A percentile compares a stretch with the other conserved stretches of the same genome.
These are phyloP conservation scores for Ramaria rubella DNA, from an alignment of 768 basidiomycete genomes.

Conservation along the genomic window DNA sequence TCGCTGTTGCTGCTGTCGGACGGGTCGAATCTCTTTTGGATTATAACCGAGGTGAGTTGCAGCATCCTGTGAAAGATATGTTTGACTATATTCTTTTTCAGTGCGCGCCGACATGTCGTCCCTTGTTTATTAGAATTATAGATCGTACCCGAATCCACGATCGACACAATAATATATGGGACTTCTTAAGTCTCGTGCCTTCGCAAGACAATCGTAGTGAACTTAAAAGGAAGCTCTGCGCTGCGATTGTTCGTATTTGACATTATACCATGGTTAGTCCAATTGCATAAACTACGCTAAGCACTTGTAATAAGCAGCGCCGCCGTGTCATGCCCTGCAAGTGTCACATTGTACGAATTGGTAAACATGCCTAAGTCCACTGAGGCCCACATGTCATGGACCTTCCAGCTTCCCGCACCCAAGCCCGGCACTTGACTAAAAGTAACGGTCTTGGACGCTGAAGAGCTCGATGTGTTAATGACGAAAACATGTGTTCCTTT, in stretches of 20 bases:
- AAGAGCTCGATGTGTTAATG: constrained; percentile 17
- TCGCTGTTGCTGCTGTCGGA: constrained; percentile 85
- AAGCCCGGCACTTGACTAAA: constrained; percentile 42
- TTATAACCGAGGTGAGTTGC: constrained; percentile 64
- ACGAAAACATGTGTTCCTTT: constrained; percentile 38
- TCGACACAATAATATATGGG: too few relatives aligned
- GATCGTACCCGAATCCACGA: not conserved
- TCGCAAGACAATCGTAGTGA: too few relatives aligned
- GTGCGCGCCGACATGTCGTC: constrained; percentile 75
- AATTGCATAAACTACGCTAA: not conserved
- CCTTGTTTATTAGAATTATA: constrained; percentile 48
- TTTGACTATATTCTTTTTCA: constrained; percentile 28
- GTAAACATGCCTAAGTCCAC: constrained; percentile 30
- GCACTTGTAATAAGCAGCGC: constrained; percentile 38
- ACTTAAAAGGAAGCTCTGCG: too few relatives aligned
- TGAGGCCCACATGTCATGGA: constrained; percentile 53
- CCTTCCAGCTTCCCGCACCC: constrained; percentile 21
- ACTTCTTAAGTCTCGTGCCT: too few relatives aligned
- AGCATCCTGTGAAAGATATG: not conserved
- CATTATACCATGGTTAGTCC: not conserved
- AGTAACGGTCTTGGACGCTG: constrained; percentile 39
- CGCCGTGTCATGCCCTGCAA: constrained; percentile 47
- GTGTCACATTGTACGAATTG: constrained; percentile 32
- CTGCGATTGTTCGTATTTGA: not conserved
- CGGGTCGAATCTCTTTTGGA: constrained; percentile 88